Percentiles rank a stretch among this genome's conserved stretches.
Evolutionary conservation across 192 early-diverging fungal genomes (phyloP).

Genomic region (Backusella tuberculispora): DNA sequence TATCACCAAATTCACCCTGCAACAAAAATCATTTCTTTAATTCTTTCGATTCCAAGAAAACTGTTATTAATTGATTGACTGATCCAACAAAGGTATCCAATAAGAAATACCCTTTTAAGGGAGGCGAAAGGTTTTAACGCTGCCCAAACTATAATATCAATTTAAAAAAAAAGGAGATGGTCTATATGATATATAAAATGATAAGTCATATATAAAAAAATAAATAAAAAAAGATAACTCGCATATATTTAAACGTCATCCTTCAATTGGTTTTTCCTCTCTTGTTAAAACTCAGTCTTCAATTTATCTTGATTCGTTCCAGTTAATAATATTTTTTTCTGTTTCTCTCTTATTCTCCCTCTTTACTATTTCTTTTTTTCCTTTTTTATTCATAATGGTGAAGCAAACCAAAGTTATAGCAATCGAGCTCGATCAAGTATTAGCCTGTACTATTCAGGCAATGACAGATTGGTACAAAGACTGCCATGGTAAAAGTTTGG

Average conservation of each 20-base stretch:
- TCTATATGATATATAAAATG: not conserved
- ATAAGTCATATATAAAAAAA: not conserved
- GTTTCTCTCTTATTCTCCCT: not conserved
- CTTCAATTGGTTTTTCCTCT: conserved; percentile 15
- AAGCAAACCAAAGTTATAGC: conserved; percentile 37
- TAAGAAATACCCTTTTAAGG: not conserved
- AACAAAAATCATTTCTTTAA: no score
- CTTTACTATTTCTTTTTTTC: not conserved
- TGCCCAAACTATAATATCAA: conserved; percentile 1
- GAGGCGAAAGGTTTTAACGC: not conserved
- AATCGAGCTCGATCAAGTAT: conserved; percentile 59
- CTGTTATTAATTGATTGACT: not conserved
- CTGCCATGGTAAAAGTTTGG: conserved; percentile 49
- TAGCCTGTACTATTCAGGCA: conserved; percentile 51
- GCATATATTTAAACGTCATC: conserved; percentile 11
- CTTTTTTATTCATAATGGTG: not conserved
- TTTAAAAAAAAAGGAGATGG: not conserved
- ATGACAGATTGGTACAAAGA: conserved; percentile 61
- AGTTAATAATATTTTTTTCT: not conserved
- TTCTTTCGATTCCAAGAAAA: no score
- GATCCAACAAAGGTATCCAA: not conserved
- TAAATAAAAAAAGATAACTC: not conserved
- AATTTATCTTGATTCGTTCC: conserved; percentile 18
- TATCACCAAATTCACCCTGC: not conserved
- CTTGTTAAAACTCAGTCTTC: conserved; percentile 16